A percentile compares a stretch with the other conserved stretches of the same genome.
phyloP scores from a whole-genome alignment of 805 yeast genomes.

The Kazachstania bromeliacearum region DNA sequence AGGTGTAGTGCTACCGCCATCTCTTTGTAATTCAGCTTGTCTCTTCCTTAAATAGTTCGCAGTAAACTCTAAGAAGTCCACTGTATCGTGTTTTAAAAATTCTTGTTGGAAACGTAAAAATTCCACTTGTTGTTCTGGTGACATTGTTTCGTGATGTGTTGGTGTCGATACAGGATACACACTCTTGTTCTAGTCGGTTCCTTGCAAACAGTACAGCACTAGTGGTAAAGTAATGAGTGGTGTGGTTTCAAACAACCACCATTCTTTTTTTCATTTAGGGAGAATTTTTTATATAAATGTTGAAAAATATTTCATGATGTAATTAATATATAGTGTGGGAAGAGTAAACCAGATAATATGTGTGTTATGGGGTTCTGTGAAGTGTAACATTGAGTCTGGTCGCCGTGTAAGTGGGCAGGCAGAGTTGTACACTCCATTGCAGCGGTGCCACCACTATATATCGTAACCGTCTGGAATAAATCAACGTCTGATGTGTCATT shows the following conservation, averaged over 20 bases:
- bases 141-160: slow-evolving; percentile 4
- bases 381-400: no score
- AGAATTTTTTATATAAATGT: no score
- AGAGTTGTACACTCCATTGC: no score
- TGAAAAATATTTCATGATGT: no score
- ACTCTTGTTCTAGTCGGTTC: not conserved
- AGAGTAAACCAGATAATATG: no score
- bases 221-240: not conserved
- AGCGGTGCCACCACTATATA: not conserved
- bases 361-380: no score
- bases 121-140: slow-evolving; percentile 33
- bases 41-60: slow-evolving; percentile 60
- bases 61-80: slow-evolving; percentile 65
- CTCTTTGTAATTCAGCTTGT: slow-evolving; percentile 16
- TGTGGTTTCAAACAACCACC: not conserved
- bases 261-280: no score
- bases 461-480: no score
- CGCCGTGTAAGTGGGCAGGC: no score
- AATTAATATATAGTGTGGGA: no score
- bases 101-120: slow-evolving; percentile 56
- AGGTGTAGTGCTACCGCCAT: slow-evolving; percentile 17
- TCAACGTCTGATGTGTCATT: no score
- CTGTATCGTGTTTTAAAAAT: slow-evolving; percentile 45
- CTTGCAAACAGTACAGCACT: no score
- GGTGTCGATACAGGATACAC: not conserved